Evolutionary conservation across 805 yeast species (phyloP).

Genomic region (Candida boleticola): DNA sequence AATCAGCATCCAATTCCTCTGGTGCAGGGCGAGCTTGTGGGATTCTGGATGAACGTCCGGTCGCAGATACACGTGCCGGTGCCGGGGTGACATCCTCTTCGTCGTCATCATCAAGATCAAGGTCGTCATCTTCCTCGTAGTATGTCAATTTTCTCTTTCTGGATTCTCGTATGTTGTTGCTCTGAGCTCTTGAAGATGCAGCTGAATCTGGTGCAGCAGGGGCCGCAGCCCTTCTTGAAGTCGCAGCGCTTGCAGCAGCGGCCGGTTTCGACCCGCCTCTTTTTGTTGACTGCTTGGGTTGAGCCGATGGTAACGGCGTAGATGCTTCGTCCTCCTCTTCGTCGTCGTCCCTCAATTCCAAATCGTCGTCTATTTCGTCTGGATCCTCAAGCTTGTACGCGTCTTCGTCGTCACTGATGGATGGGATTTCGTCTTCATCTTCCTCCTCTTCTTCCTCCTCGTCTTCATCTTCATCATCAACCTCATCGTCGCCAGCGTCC

Average conservation of each 20-base stretch:
- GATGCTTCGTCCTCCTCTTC: conserved; percentile 17
- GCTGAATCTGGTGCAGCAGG: conserved; percentile 6
- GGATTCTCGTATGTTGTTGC: conserved; percentile 20
- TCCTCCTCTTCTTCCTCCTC: conserved; percentile 16
- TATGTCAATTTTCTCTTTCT: conserved; percentile 37
- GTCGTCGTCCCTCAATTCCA: conserved; percentile 30
- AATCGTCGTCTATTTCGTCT: conserved; percentile 37
- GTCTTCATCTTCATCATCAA: conserved; percentile 15
- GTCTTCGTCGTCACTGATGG: conserved; percentile 30
- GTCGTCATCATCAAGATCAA: conserved; percentile 24
- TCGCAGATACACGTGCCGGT: background rate
- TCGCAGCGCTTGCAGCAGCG: background rate
- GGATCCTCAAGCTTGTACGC: conserved; percentile 31
- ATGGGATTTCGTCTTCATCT: conserved; percentile 17
- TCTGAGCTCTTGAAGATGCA: conserved; percentile 2
- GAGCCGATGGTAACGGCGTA: background rate
- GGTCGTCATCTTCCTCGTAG: conserved; percentile 36
- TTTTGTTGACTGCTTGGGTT: conserved; percentile 1
- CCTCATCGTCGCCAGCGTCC: conserved; percentile 14
- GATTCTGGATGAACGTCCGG: background rate
- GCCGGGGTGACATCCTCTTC: conserved; percentile 3
- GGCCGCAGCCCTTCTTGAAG: background rate
- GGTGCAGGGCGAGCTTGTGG: conserved; percentile 18
- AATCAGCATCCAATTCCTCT: conserved; percentile 33
- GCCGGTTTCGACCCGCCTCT: background rate